These are phyloP conservation scores for Hypoxylon rickii DNA, from an alignment of 495 filamentous ascomycete species.

Conservation along the genomic window DNA sequence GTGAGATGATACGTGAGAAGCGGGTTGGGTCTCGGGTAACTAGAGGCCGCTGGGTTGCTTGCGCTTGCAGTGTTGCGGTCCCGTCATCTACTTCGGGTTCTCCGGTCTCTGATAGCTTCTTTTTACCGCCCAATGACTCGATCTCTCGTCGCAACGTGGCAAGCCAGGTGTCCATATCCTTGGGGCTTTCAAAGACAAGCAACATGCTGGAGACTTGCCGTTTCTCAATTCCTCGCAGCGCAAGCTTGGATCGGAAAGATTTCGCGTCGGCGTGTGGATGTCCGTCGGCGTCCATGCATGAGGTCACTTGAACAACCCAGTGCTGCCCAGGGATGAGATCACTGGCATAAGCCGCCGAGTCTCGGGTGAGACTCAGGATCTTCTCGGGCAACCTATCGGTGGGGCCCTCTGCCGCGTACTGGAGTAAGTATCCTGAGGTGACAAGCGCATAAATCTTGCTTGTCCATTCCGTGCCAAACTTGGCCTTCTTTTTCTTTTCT, in stretches of 20 bases:
- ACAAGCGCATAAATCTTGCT: constrained; percentile 82
- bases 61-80: constrained; percentile 46
- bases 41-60: constrained; percentile 55
- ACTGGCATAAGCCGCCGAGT: constrained; percentile 91
- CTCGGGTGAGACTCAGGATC: constrained; percentile 77
- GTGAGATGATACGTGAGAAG: constrained; percentile 43
- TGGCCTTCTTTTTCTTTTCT: constrained; percentile 54
- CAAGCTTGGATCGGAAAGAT: constrained; percentile 72
- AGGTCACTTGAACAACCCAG: constrained; percentile 90
- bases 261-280: constrained; percentile 56
- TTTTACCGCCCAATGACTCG: constrained; percentile 69
- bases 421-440: constrained; percentile 81
- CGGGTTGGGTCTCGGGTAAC: constrained; percentile 57
- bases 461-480: constrained; percentile 67
- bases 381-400: constrained; percentile 86
- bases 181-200: constrained; percentile 77
- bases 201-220: constrained; percentile 70
- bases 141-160: constrained; percentile 68
- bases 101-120: constrained; percentile 63
- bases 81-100: constrained; percentile 45
- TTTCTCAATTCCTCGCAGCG: constrained; percentile 66
- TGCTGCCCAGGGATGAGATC: constrained; percentile 91
- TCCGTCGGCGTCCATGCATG: constrained; percentile 67
- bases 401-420: constrained; percentile 81
- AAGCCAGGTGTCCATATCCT: constrained; percentile 87